Evolutionary conservation across 1,284 basidiomycete genomes (phyloP), one percentile per base, ranked within the genome.

Genomic region (Leccinum pachyderme): DNA sequence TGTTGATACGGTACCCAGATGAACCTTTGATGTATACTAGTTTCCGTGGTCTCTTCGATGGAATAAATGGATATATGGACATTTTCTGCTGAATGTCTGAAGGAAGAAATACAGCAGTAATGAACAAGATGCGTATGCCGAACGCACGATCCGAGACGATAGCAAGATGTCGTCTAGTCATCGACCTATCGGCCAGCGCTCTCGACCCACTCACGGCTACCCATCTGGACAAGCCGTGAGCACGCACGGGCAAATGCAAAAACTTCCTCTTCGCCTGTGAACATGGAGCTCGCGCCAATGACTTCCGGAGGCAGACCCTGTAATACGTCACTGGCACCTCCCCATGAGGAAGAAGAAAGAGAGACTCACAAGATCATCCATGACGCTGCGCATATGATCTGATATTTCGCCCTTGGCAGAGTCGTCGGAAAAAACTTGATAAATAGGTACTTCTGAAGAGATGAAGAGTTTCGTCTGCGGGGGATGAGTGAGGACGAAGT

Each of bases 231-330:
- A 27, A 97, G 75, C 49, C 94, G 81, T 29, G 91, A 94, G 65
- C 94, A 95, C 35, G 93, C 95, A 49, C 95, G 81, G 9, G 93
- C 94, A 71, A 96, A 98, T 1, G 95, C 95, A 70, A 98, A 97
- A 7, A 96, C 70, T 72, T 98, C 95, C 72, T 97, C 95, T 65
- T 97, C 93, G 4, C 93, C 93, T 0, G 86, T 87, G 70, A 97
- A 98, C 73, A 98, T 89, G 24, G 92, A 89, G 54, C 89, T 90
- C 2, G 80, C 78, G 27, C 93, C 91, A 15, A 95, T 86, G 25
- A 82, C 76, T 25, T 91, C 84, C 13, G 81, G 78, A 3, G 86
- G 80, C 2, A 95, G 75, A n/a, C 92, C 91, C 90, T 94, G 67
- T 3, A 6, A 27, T n/a, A 24, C 7, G 3, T 24, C 25, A 44